A percentile compares a stretch with the other conserved stretches of the same genome.
Conservation (phyloP, 2,329 filamentous ascomycete genomes). For the Exserohilum turcica region DNA sequence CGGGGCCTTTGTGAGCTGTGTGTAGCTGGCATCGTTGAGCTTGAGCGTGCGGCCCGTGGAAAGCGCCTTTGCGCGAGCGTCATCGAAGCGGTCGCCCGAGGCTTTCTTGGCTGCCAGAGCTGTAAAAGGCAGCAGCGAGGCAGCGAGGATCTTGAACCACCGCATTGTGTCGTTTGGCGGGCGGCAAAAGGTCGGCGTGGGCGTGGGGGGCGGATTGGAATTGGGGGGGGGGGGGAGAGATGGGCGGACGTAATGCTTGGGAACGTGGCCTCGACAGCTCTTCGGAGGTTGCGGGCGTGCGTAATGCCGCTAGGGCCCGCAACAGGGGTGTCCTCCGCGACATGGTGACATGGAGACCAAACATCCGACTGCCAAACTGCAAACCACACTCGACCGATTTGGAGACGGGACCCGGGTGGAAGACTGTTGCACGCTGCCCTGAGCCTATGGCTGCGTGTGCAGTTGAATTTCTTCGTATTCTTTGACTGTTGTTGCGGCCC, state of each 20-base stretch:
- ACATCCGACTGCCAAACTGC: neutral
- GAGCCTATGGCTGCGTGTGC: neutral
- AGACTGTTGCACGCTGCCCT: neutral
- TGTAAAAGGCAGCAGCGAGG: conserved; percentile 65
- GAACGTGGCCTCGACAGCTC: conserved; percentile 43
- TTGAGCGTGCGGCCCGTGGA: conserved; percentile 68
- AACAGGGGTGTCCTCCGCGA: conserved; percentile 22
- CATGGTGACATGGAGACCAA: neutral
- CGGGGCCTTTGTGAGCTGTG: conserved; percentile 73
- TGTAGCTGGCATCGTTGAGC: conserved; percentile 77
- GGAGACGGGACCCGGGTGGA: neutral
- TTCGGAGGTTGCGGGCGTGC: conserved; percentile 28
- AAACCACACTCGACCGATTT: neutral
- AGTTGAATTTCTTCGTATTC: neutral
- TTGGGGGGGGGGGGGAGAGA: conserved; percentile 26
- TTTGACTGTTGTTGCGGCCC: neutral
- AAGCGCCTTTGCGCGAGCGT: conserved; percentile 71
- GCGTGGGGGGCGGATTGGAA: no score
- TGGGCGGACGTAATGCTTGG: conserved; percentile 27
- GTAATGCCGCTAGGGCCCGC: conserved; percentile 33
- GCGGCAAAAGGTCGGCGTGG: conserved; percentile 16
- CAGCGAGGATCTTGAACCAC: conserved; percentile 64
- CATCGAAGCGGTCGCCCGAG: conserved; percentile 67
- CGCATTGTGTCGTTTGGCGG: conserved; percentile 64
- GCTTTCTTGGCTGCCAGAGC: conserved; percentile 69